Conservation (phyloP, 2,329 filamentous ascomycete genomes). For the Cercospora sp. region DNA sequence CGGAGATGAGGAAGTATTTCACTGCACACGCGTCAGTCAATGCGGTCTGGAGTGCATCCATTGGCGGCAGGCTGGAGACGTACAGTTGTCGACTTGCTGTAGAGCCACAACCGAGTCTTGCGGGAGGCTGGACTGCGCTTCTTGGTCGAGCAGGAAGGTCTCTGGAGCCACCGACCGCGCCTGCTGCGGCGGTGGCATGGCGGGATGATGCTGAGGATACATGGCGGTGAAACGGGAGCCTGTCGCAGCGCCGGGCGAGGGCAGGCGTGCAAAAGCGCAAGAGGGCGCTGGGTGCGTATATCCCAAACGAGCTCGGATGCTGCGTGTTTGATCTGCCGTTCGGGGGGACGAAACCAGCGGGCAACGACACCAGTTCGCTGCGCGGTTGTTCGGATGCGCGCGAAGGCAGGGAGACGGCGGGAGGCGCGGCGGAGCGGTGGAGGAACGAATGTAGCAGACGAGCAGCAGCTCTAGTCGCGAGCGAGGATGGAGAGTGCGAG, state of each 20-base stretch:
- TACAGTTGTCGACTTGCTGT: slow-evolving; percentile 97
- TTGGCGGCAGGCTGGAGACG: slow-evolving; percentile 41
- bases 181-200: slow-evolving; percentile 83
- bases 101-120: slow-evolving; percentile 96
- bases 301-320: slow-evolving; percentile 15
- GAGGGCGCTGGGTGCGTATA: slow-evolving; percentile 10
- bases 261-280: background rate
- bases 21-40: slow-evolving; percentile 58
- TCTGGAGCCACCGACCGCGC: slow-evolving; percentile 72
- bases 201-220: slow-evolving; percentile 62
- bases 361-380: slow-evolving; percentile 30
- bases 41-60: slow-evolving; percentile 1
- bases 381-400: slow-evolving; percentile 5
- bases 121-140: slow-evolving; percentile 93
- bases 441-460: slow-evolving; percentile 21
- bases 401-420: background rate
- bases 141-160: slow-evolving; percentile 96
- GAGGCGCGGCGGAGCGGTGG: background rate
- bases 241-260: slow-evolving; percentile 7
- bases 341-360: slow-evolving; percentile 6
- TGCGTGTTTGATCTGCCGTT: slow-evolving; percentile 15
- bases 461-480: slow-evolving; percentile 15
- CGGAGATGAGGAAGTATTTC: slow-evolving; percentile 99
- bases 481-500: slow-evolving; percentile 10
- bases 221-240: slow-evolving; percentile 35